phyloP scores from a whole-genome alignment of 179 eudicot species.

The Nepenthes alata region DNA sequence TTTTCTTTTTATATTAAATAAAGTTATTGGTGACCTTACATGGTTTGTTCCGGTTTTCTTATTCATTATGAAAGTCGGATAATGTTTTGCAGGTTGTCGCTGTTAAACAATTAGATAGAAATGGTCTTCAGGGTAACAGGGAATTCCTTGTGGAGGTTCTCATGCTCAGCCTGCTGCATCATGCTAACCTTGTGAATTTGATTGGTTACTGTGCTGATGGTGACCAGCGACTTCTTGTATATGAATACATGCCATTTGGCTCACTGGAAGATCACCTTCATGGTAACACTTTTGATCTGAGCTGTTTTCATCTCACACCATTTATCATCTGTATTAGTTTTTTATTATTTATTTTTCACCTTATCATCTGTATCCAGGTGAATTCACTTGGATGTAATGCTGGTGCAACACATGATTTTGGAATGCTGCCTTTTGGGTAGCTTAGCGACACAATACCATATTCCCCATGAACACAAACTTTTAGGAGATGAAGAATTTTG shows the following conservation, averaged over 20 bases:
- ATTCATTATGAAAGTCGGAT: neutral
- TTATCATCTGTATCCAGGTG: too few relatives aligned
- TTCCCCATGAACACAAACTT: too few relatives aligned
- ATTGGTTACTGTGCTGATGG: constrained; percentile 96
- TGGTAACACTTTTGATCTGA: constrained; percentile 27
- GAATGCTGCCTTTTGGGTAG: too few relatives aligned
- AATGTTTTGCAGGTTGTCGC: constrained; percentile 57
- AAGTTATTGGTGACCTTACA: neutral
- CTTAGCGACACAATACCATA: too few relatives aligned
- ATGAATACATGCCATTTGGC: constrained; percentile 83
- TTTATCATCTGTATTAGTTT: too few relatives aligned
- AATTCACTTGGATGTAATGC: too few relatives aligned
- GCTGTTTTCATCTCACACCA: too few relatives aligned
- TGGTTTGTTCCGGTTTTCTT: neutral
- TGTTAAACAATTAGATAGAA: constrained; percentile 86
- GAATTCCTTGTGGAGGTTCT: constrained; percentile 95
- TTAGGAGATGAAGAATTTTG: too few relatives aligned
- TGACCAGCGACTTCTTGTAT: constrained; percentile 82
- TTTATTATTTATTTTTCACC: too few relatives aligned
- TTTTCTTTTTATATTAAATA: neutral
- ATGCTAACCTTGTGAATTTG: constrained; percentile 67
- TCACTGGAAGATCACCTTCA: constrained; percentile 91
- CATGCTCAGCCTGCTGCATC: constrained; percentile 93
- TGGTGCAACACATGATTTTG: too few relatives aligned
- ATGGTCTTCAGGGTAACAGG: constrained; percentile 94